Percentiles rank a stretch among this genome's conserved stretches.
phyloP scores from a whole-genome alignment of 768 basidiomycete species.

The Cyclocybe aegerita region DNA sequence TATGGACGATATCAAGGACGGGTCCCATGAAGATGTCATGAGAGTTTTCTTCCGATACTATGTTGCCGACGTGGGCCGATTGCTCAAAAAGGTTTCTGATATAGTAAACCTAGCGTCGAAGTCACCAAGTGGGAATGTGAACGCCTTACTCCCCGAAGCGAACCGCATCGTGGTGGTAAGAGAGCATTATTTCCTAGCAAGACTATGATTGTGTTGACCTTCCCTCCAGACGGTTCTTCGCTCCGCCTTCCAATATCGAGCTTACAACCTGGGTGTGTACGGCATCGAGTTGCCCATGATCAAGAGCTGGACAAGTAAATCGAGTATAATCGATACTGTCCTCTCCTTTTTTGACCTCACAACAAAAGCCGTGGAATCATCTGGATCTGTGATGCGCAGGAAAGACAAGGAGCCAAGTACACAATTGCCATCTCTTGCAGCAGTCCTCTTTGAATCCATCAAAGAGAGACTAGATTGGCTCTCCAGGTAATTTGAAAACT shows the following conservation, averaged over 20 bases:
- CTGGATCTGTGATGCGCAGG: slow-evolving; percentile 21
- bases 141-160: slow-evolving; percentile 58
- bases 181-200: slow-evolving; percentile 4
- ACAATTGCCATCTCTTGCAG: slow-evolving; percentile 67
- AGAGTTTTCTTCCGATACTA: slow-evolving; percentile 82
- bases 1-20: slow-evolving; percentile 59
- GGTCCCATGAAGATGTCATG: slow-evolving; percentile 70
- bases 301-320: slow-evolving; percentile 82
- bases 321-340: slow-evolving; percentile 64
- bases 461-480: slow-evolving; percentile 73
- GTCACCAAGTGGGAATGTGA: slow-evolving; percentile 42
- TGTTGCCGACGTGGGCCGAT: slow-evolving; percentile 60
- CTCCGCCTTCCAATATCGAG: slow-evolving; percentile 74
- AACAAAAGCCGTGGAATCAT: slow-evolving; percentile 45
- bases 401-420: slow-evolving; percentile 37
- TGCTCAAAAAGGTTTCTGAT: slow-evolving; percentile 62
- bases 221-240: slow-evolving; percentile 60
- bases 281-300: slow-evolving; percentile 70
- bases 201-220: neutral
- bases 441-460: slow-evolving; percentile 60
- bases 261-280: slow-evolving; percentile 71
- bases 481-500: slow-evolving; percentile 38
- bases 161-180: slow-evolving; percentile 70
- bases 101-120: slow-evolving; percentile 43
- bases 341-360: slow-evolving; percentile 71